Evolutionary conservation across 352 stramenopile genomes (phyloP), one percentile per base, ranked within the genome.

Genomic region (Phytophthora citrophthora): DNA sequence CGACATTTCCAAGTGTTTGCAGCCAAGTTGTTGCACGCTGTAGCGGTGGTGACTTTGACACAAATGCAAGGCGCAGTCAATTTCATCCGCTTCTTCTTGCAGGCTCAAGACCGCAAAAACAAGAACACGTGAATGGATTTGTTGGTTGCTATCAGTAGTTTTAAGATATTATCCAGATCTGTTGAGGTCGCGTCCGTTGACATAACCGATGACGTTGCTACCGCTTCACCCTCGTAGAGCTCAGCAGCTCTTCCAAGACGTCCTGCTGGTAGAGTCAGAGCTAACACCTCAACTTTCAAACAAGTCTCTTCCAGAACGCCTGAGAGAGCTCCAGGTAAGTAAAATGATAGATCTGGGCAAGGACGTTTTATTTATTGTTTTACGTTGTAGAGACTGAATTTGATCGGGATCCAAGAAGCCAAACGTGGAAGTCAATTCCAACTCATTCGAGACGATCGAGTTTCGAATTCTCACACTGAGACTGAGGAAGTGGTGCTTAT

Each of bases 191-290:
- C 20, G 20, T 20, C 20, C 20, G 20, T 20, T 20, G 20, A 20
- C 20, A 20, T 2, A 20, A 20, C 20, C 20, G 20, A 20, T 20
- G 20, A 20, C 20, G 20, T 20, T 20, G 20, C 20, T 82, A 12
- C 70, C 73, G 2, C 54, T 80, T 23, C 76, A 82, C 41, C 61
- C 70, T 1, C 64, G 73, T 2, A 55, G 62, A 47, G 39, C 56
- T 13, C 73, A 82, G 32, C 73, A 82, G 26, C 54, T 80, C 29
- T 76, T 85, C 32, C 62, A 70, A 59, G 72, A 81, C 7, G 24
- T 81, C 29, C 39, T 83, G 16, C 48, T 60, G n/a, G 56, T 57
- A 12, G 53, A 68, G 23, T 31, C 11, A 29, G 4, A 29, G 26
- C 32, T 65, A 13, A 81, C 69, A 0, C 72, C 75, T 0, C 16